A percentile compares a stretch with the other conserved stretches of the same genome.
Conservation (phyloP, 495 filamentous ascomycete genomes). For the Aspergillus conjunctus region DNA sequence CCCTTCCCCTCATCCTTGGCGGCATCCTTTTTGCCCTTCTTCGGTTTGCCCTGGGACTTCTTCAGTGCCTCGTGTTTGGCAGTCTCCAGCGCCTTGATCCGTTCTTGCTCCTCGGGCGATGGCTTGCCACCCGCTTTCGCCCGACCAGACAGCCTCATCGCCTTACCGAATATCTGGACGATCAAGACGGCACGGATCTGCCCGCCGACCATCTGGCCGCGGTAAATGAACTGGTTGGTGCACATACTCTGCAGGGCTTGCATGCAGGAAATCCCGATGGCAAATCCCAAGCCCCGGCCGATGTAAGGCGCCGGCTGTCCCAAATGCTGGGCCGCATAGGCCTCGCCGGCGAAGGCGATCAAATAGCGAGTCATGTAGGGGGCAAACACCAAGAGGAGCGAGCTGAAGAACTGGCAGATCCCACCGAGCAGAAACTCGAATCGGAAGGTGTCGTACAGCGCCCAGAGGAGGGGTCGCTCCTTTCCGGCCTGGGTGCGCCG, state of each 20-base stretch:
- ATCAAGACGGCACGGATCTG: constrained; percentile 75
- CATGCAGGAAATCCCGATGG: constrained; percentile 75
- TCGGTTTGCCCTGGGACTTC: constrained; percentile 37
- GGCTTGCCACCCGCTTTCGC: constrained; percentile 69
- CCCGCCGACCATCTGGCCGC: constrained; percentile 77
- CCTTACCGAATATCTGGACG: constrained; percentile 75
- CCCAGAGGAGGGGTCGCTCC: constrained; percentile 74
- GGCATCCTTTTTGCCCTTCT: constrained; percentile 28
- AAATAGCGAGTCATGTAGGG: constrained; percentile 74
- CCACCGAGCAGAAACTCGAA: constrained; percentile 84
- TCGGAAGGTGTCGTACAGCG: constrained; percentile 85
- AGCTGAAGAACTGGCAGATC: constrained; percentile 69
- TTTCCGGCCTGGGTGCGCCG: constrained; percentile 64
- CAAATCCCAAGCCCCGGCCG: constrained; percentile 69
- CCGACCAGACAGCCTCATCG: constrained; percentile 76
- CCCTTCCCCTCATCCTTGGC: constrained; percentile 64
- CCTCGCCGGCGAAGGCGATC: constrained; percentile 77
- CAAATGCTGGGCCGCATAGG: constrained; percentile 60
- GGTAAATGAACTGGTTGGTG: constrained; percentile 81
- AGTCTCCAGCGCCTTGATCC: constrained; percentile 32
- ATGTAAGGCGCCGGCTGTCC: constrained; percentile 59
- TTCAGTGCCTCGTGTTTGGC: constrained; percentile 48
- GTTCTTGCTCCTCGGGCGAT: constrained; percentile 37
- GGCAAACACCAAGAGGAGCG: constrained; percentile 70
- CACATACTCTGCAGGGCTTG: constrained; percentile 71